Conservation (phyloP, 495 filamentous ascomycete genomes). For the Hyaloscypha bicolor region DNA sequence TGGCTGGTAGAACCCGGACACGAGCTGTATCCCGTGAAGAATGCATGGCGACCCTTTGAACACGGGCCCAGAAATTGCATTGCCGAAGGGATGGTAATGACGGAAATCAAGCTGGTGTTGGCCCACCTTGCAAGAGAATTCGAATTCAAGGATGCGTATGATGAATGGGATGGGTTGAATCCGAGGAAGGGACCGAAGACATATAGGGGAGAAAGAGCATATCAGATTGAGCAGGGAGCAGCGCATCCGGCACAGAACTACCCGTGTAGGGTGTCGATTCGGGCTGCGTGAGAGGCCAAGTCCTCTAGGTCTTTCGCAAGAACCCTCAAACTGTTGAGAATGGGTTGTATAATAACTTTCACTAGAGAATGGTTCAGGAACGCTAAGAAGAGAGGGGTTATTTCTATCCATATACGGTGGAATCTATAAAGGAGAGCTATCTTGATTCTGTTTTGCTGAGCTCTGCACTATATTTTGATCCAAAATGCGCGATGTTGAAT, state of each 20-base stretch:
- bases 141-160: not conserved
- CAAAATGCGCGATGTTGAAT: not conserved
- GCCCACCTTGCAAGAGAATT: not conserved
- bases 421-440: not conserved
- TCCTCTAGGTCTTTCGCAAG: too few relatives aligned
- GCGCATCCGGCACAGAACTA: not conserved
- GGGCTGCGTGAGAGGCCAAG: not conserved
- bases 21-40: not conserved
- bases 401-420: too few relatives aligned
- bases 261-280: not conserved
- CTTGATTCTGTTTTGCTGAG: not conserved
- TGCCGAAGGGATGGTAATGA: not conserved
- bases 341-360: not conserved
- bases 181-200: not conserved
- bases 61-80: not conserved
- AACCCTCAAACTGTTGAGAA: not conserved
- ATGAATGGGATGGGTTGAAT: not conserved
- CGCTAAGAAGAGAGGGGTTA: not conserved
- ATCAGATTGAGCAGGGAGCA: not conserved
- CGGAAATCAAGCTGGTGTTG: not conserved
- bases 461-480: not conserved
- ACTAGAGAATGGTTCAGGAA: not conserved
- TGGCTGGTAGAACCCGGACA: not conserved
- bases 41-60: not conserved
- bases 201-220: not conserved